These are phyloP conservation scores for Dryadomyces quercivorus DNA, from an alignment of 2,329 filamentous ascomycete genomes.

Conservation along the genomic window DNA sequence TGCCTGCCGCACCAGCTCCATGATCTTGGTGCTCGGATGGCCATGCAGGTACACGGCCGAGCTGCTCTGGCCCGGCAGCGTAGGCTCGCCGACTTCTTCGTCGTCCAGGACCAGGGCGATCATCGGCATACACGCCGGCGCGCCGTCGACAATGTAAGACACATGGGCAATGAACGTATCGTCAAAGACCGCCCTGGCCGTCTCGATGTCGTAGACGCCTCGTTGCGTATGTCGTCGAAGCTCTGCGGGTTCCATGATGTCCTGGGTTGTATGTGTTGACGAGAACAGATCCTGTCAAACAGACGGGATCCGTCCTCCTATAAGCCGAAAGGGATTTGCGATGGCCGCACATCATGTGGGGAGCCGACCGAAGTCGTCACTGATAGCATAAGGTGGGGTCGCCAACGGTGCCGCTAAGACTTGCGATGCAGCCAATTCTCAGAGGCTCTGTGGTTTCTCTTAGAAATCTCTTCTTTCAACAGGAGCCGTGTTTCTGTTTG, in stretches of 20 bases:
- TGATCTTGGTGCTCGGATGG: slow-evolving; percentile 10
- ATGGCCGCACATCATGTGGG: not conserved
- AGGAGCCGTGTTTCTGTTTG: no score
- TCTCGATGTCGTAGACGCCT: slow-evolving; percentile 8
- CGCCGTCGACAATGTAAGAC: slow-evolving; percentile 9
- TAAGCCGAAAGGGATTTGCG: not conserved
- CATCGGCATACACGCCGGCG: slow-evolving; percentile 12
- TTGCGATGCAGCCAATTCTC: not conserved
- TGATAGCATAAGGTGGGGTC: not conserved
- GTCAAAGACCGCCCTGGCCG: slow-evolving; percentile 9
- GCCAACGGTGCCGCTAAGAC: not conserved
- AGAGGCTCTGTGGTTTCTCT: no score
- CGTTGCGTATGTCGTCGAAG: slow-evolving; percentile 10
- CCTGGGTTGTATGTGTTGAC: not conserved
- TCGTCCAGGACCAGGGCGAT: slow-evolving; percentile 9
- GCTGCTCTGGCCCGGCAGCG: not conserved
- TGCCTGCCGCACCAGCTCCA: slow-evolving; percentile 10
- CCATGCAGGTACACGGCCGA: slow-evolving; percentile 10
- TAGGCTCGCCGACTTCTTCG: not conserved
- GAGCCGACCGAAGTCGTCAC: not conserved
- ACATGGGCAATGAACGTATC: slow-evolving; percentile 11
- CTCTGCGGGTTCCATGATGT: slow-evolving; percentile 5
- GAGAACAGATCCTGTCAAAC: not conserved
- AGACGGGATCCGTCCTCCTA: not conserved
- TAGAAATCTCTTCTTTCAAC: no score